These are phyloP conservation scores for Nakazawaea anatomiae DNA, from an alignment of 805 yeast genomes.

Conservation along the genomic window DNA sequence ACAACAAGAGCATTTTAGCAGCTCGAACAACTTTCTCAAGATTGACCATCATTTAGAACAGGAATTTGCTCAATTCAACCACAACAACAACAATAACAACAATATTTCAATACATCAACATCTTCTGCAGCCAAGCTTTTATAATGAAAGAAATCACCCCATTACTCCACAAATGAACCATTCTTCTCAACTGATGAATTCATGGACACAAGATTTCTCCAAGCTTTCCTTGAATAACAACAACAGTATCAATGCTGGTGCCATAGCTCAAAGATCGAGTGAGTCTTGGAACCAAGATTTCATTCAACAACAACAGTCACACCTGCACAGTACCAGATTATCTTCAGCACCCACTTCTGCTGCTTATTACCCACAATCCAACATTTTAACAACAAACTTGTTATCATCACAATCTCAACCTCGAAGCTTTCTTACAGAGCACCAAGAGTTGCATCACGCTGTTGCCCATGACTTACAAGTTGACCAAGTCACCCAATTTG, in stretches of 20 bases:
- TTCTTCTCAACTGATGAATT: background rate
- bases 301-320: background rate
- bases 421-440: constrained; percentile 1
- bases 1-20: background rate
- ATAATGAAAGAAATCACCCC: background rate
- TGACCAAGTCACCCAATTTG: constrained; percentile 14
- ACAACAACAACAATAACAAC: background rate
- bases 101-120: background rate
- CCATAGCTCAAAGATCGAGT: background rate
- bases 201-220: constrained; percentile 3
- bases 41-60: constrained; percentile 30
- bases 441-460: constrained; percentile 6
- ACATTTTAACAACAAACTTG: background rate
- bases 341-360: constrained; percentile 6
- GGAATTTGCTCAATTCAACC: constrained; percentile 31
- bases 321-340: background rate
- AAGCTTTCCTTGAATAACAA: background rate
- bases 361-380: background rate
- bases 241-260: background rate
- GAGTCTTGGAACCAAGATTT: background rate
- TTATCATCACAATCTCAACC: background rate
- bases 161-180: background rate
- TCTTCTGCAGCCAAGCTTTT: background rate
- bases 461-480: background rate
- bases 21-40: constrained; percentile 4